Conservation (phyloP, 495 filamentous ascomycete species). For the Penicillium lagena region DNA sequence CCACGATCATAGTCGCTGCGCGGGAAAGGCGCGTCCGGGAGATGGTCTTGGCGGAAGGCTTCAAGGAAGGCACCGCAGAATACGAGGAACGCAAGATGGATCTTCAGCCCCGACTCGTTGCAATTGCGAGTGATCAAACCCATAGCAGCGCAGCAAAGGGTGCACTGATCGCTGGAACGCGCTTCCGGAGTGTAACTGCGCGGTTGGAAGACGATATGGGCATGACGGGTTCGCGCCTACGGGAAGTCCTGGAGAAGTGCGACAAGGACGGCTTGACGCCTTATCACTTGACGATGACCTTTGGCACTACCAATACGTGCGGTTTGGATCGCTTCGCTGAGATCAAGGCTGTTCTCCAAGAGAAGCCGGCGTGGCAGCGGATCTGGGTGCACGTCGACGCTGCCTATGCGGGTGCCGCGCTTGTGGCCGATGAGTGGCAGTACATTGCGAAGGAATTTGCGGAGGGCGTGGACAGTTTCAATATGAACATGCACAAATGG, state of each 20-base stretch:
- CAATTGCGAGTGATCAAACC: conserved; percentile 70
- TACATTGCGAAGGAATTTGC: conserved; percentile 57
- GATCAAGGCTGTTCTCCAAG: conserved; percentile 57
- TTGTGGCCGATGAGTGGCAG: conserved; percentile 76
- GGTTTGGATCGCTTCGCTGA: conserved; percentile 74
- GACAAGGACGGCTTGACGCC: conserved; percentile 64
- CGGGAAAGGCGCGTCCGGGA: conserved; percentile 67
- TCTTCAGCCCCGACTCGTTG: conserved; percentile 66
- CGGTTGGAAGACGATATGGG: conserved; percentile 56
- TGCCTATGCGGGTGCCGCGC: conserved; percentile 82
- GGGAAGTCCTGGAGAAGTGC: conserved; percentile 53
- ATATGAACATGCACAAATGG: conserved; percentile 99
- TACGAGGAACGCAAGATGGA: conserved; percentile 56
- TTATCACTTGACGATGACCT: conserved; percentile 77
- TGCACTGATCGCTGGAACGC: conserved; percentile 76
- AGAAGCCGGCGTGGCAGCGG: conserved; percentile 48
- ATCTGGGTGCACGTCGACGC: conserved; percentile 97
- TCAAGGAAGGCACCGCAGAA: conserved; percentile 40
- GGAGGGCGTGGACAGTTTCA: conserved; percentile 72
- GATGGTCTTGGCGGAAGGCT: conserved; percentile 39
- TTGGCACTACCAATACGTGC: conserved; percentile 87
- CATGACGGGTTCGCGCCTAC: conserved; percentile 60
- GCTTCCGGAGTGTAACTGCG: conserved; percentile 63
- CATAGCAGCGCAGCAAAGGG: conserved; percentile 85
- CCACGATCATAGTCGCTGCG: conserved; percentile 83